Percentiles rank a stretch among this genome's conserved stretches.
Conservation (phyloP, 2,329 filamentous ascomycete genomes). For the Monosporascus ibericus region DNA sequence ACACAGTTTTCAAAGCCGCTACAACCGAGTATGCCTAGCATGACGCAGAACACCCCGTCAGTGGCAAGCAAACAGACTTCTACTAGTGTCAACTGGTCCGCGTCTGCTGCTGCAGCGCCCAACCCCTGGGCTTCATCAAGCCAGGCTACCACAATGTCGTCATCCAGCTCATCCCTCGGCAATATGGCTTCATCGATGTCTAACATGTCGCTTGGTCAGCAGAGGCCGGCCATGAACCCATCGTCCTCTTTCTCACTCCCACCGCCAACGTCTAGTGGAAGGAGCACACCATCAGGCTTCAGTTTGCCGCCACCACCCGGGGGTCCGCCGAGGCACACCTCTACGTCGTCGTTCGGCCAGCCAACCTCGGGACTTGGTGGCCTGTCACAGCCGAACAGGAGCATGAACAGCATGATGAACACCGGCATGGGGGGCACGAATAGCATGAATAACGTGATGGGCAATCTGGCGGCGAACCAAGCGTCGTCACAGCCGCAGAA, state of each 20-base stretch:
- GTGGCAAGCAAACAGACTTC: constrained; percentile 27
- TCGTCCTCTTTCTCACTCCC: constrained; percentile 52
- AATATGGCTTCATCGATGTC: constrained; percentile 39
- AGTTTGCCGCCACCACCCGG: constrained; percentile 41
- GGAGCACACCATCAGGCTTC: constrained; percentile 33
- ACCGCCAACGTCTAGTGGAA: constrained; percentile 40
- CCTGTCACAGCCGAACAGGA: constrained; percentile 13
- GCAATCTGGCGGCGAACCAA: not conserved
- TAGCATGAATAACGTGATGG: constrained; percentile 19
- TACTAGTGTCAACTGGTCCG: constrained; percentile 33
- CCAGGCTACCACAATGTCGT: constrained; percentile 25
- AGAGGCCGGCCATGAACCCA: constrained; percentile 29
- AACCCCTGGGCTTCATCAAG: constrained; percentile 44
- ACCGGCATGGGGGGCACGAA: constrained; percentile 11
- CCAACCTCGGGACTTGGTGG: constrained; percentile 9
- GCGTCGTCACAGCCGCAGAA: not conserved
- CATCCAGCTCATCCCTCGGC: constrained; percentile 28
- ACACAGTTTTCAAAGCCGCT: constrained; percentile 60
- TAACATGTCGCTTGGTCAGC: constrained; percentile 41
- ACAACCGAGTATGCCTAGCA: constrained; percentile 32
- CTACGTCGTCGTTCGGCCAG: constrained; percentile 20
- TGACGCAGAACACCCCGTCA: constrained; percentile 10
- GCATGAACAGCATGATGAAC: constrained; percentile 20
- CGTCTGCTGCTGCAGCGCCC: constrained; percentile 29
- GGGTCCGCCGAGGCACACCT: constrained; percentile 20